A percentile compares a stretch with the other conserved stretches of the same genome.
Conservation (phyloP, 257 asterid species). For the Lycium ferocissimum region DNA sequence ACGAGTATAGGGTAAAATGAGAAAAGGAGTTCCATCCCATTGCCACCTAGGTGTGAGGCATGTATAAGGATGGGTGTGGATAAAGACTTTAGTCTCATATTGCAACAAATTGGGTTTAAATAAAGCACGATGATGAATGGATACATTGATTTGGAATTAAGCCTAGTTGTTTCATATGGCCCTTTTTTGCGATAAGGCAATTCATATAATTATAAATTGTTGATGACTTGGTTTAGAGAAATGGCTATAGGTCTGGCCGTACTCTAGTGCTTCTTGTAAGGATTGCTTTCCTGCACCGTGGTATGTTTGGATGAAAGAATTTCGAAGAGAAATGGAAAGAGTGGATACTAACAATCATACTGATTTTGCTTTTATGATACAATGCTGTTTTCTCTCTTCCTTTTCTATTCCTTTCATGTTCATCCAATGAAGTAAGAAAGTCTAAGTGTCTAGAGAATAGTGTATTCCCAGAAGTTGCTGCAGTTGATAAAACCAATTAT, state of each 20-base stretch:
- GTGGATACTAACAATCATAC: background rate
- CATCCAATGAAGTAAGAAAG: background rate
- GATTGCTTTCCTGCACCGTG: background rate
- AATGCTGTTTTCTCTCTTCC: background rate
- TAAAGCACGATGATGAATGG: background rate
- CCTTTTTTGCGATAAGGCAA: background rate
- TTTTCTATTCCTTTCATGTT: background rate
- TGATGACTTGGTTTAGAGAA: background rate
- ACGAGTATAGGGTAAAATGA: background rate
- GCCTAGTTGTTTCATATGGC: background rate
- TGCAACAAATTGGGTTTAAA: background rate
- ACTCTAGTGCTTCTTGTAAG: background rate
- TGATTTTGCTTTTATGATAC: background rate
- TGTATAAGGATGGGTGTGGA: background rate
- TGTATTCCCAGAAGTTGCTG: background rate
- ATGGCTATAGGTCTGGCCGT: background rate
- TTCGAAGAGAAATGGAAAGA: background rate
- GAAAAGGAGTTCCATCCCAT: background rate
- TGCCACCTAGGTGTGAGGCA: background rate
- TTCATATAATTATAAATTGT: background rate
- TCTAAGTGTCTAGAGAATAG: background rate
- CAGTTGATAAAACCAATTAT: background rate
- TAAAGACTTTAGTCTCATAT: background rate
- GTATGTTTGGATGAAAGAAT: conserved; percentile 1
- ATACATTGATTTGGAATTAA: background rate